Evolutionary conservation across 257 asterid species (phyloP), one percentile per base, ranked within the genome.

Genomic region (Echium plantagineum): DNA sequence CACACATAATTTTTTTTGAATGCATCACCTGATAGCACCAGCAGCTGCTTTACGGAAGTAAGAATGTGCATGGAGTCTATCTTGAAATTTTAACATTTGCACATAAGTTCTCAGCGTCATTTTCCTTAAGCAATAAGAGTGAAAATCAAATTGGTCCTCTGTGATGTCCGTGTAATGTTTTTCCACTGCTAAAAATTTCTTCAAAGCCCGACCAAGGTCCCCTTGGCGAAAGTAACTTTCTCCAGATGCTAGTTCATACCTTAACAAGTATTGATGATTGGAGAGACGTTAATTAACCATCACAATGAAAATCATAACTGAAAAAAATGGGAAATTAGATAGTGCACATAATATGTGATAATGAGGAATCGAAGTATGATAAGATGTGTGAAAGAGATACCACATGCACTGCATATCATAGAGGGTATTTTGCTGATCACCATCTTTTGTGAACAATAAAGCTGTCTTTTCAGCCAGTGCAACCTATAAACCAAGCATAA

Each of bases 351-450:
- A 35, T 1, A 35, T 35, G n/a, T n/a, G 46, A 35, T 7, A 13
- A 35, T 7, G 46, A 35, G 46, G 46, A 35, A 35, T 7, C 46
- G 9, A 9, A 35, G 12, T 9, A 35, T 35, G 10, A 35, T 35
- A 35, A 35, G 46, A 35, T 35, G 46, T 35, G 46, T 7, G 56
- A 47, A 66, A 59, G 65, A 75, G 64, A 21, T 61, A 89, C 98
- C 98, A 93, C 97, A 93, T 93, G 97, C 98, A 93, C 81, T 93
- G 98, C 98, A 93, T 93, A 77, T 93, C 98, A 55, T 93, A 86
- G 67, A 93, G 94, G 68, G 80, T 93, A 75, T 86, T 93, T 69
- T 86, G 98, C 69, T 88, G 98, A 69, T 93, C 98, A 65, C 98
- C 98, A 62, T 93, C 98, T 86, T 89, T 93, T n/a, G 95, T 93